Conservation (phyloP, 2,329 filamentous ascomycete species). For the Pseudocercospora crystallina region DNA sequence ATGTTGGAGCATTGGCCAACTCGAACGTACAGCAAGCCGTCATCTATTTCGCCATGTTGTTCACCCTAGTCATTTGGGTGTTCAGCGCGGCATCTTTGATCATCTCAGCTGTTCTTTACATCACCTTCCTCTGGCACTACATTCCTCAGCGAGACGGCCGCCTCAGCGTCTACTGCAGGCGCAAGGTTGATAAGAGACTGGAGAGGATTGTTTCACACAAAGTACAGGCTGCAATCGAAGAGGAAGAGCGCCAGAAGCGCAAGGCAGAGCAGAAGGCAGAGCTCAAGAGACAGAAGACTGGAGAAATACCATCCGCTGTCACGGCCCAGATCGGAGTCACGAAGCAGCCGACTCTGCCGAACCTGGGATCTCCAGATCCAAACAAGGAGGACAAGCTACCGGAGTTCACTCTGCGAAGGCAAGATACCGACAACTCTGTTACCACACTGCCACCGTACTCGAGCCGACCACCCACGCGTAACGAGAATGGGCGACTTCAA, state of each 20-base stretch:
- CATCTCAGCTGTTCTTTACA: conserved; percentile 73
- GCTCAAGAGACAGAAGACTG: conserved; percentile 44
- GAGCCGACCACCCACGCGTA: conserved; percentile 55
- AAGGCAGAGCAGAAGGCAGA: conserved; percentile 56
- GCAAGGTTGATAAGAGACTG: conserved; percentile 85
- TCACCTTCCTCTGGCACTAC: conserved; percentile 89
- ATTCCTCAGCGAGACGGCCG: conserved; percentile 80
- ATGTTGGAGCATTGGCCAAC: conserved; percentile 70
- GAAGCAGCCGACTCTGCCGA: conserved; percentile 67
- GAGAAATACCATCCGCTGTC: conserved; percentile 22
- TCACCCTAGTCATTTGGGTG: conserved; percentile 86
- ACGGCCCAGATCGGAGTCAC: conserved; percentile 16
- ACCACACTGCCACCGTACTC: conserved; percentile 49
- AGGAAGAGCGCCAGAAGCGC: conserved; percentile 61
- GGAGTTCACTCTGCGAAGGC: conserved; percentile 35
- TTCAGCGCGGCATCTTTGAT: conserved; percentile 73
- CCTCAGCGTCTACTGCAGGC: conserved; percentile 80
- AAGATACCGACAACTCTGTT: conserved; percentile 35
- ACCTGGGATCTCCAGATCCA: conserved; percentile 55
- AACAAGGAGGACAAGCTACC: conserved; percentile 51
- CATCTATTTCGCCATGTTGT: conserved; percentile 86
- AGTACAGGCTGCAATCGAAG: conserved; percentile 83
- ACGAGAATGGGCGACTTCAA: conserved; percentile 35
- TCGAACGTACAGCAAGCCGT: conserved; percentile 75
- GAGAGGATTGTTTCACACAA: conserved; percentile 81